Evolutionary conservation across 164 flowering plant species (phyloP), one percentile per base, ranked within the genome.

Genomic region (Annona cherimola): DNA sequence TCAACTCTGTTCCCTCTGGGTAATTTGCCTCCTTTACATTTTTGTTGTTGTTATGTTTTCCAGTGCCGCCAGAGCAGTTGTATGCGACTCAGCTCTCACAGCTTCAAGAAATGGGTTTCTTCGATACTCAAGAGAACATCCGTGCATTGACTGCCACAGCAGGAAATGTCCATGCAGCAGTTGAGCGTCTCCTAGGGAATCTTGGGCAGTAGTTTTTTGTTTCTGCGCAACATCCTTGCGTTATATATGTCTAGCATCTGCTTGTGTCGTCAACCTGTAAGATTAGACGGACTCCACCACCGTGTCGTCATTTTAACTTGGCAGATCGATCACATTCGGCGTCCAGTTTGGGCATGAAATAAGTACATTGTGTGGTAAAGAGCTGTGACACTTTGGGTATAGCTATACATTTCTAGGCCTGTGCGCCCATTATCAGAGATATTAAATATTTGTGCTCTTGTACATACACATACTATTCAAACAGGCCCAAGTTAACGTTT

Each of bases 91-190:
- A 95, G 74, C 83, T 95, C 45, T 71, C 90, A 43, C 99, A 91
- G 80, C 96, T 95, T 67, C 98, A 89, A 83, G 99, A 95, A 77
- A 95, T 93, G 99, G 99, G 99, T 61, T 95, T 93, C 83, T 86
- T 88, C 75, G 99, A 95, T 75, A 88, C 91, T 1, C 91, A 88
- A 79, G 98, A 93, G 81, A 95, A 95, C 66, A 91, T 95, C 70
- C 79, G 92, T 69, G 99, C 96, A 1, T 81, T 95, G 77, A 82
- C 81, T 41, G 97, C 97, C 14, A 89, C 98, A 16, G 75, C 88
- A 4, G 99, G 99, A 35, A 95, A 95, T 75, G 99, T 95, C 18
- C 90, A 93, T 77, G 99, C 99, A 14, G 99, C 99, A 2, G 94
- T 95, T n/a, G 98, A 95, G 80, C 89, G 97, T 39, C 96, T 94